Conservation (phyloP, 257 asterid species). For the Leptodermis oblonga region DNA sequence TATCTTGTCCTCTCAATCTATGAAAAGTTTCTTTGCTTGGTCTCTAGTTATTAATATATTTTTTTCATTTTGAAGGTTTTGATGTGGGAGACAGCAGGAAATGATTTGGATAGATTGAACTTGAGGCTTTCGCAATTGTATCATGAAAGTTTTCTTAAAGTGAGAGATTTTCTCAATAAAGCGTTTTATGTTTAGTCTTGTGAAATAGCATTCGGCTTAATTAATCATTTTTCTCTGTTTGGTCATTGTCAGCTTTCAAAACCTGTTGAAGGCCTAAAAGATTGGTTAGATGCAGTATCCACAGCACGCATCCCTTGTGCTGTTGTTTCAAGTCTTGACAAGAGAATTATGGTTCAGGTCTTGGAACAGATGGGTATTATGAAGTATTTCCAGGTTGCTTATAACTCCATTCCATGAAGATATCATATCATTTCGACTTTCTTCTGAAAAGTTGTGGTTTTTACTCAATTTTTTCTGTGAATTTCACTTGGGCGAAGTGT, state of each 20-base stretch:
- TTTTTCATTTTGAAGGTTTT: conserved; percentile 46
- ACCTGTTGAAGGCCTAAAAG: conserved; percentile 81
- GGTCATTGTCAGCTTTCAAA: conserved; percentile 52
- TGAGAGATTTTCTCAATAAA: conserved; percentile 23
- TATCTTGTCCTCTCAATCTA: neutral
- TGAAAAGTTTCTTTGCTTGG: conserved; percentile 1
- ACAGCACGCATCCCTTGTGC: conserved; percentile 96
- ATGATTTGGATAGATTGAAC: conserved; percentile 63
- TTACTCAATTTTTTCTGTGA: neutral
- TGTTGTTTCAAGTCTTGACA: conserved; percentile 87
- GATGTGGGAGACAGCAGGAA: conserved; percentile 51
- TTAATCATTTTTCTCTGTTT: conserved; percentile 5
- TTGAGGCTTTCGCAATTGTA: conserved; percentile 70
- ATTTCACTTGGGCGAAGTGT: neutral
- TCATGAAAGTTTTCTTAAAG: conserved; percentile 61
- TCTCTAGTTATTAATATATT: conserved; percentile 10
- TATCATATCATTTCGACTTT: neutral
- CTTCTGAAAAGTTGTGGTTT: neutral
- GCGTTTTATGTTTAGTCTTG: neutral
- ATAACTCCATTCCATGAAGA: conserved; percentile 1
- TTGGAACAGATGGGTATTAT: conserved; percentile 76
- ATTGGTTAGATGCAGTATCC: conserved; percentile 90
- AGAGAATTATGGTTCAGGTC: conserved; percentile 65
- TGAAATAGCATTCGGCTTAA: conserved; percentile 5
- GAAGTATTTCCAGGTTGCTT: conserved; percentile 73